A percentile compares a stretch with the other conserved stretches of the same genome.
phyloP scores from a whole-genome alignment of 768 basidiomycete species.

The Leucocoprinus sp. region DNA sequence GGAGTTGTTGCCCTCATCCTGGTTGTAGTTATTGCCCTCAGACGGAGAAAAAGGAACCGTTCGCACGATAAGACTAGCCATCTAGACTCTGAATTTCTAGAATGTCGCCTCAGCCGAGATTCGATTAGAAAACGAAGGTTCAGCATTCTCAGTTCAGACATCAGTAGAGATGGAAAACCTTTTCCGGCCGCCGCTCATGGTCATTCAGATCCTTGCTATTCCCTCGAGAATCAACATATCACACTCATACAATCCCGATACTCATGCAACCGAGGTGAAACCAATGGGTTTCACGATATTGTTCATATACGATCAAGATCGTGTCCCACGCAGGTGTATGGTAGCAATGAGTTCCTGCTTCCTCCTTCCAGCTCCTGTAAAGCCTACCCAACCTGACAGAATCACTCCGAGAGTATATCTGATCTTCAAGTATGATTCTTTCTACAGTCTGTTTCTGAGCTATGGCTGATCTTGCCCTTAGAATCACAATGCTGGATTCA shows the following conservation, averaged over 20 bases:
- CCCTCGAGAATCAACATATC: conserved; percentile 2
- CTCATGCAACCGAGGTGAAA: neutral
- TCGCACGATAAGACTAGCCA: conserved; percentile 39
- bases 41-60: conserved; percentile 37
- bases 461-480: neutral
- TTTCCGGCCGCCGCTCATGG: neutral
- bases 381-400: neutral
- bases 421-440: conserved; percentile 2
- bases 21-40: conserved; percentile 35
- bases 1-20: conserved; percentile 38
- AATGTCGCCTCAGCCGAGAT: conserved; percentile 16
- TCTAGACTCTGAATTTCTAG: conserved; percentile 36
- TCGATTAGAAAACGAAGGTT: conserved; percentile 19
- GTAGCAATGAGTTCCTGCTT: neutral
- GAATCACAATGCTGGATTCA: conserved; percentile 7
- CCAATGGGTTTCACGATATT: neutral
- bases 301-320: neutral
- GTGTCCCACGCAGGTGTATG: neutral
- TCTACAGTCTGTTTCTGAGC: neutral
- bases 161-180: neutral
- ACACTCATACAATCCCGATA: neutral
- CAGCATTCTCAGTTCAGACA: conserved; percentile 21
- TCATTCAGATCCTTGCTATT: neutral
- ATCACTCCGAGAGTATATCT: neutral
- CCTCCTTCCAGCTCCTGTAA: neutral